Evolutionary conservation across 306 rosid genomes (phyloP).

Genomic region (Lithocarpus polystachyus): DNA sequence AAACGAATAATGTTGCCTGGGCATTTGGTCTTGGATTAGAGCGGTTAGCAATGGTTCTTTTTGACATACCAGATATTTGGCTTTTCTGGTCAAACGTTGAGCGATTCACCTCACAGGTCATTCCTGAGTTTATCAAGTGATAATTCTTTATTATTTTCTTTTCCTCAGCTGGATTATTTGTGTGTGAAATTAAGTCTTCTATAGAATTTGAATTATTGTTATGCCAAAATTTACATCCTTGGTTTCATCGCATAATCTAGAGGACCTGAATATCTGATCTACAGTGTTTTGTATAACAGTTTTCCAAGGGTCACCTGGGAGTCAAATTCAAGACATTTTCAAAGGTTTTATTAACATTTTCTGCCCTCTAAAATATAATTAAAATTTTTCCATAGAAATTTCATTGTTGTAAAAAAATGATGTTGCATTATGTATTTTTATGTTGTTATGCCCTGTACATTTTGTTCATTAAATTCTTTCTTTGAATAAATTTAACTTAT

Average conservation of each 20-base stretch:
- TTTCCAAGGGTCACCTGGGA: slow-evolving; percentile 71
- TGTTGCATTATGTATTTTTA: background rate
- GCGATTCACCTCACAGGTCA: slow-evolving; percentile 92
- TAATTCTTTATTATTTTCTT: slow-evolving; percentile 21
- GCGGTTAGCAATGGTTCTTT: slow-evolving; percentile 95
- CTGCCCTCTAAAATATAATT: background rate
- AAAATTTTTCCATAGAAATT: background rate
- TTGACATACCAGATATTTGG: slow-evolving; percentile 95
- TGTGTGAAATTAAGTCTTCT: slow-evolving; percentile 1
- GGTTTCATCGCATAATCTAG: background rate
- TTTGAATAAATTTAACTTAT: too few relatives aligned
- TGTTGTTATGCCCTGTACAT: too few relatives aligned
- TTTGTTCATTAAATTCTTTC: too few relatives aligned
- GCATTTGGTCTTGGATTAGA: slow-evolving; percentile 98
- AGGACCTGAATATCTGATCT: slow-evolving; percentile 6
- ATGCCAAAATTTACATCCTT: background rate
- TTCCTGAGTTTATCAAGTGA: slow-evolving; percentile 19
- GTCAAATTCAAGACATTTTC: slow-evolving; percentile 86
- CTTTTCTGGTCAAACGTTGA: slow-evolving; percentile 90
- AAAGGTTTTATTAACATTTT: slow-evolving; percentile 56
- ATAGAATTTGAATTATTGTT: too few relatives aligned
- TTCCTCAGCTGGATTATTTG: background rate
- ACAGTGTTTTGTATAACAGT: slow-evolving; percentile 50
- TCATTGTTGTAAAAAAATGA: background rate
- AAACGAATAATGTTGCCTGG: slow-evolving; percentile 81